Conservation (phyloP, 2,329 filamentous ascomycete species). For the Ustilaginoidea virens region DNA sequence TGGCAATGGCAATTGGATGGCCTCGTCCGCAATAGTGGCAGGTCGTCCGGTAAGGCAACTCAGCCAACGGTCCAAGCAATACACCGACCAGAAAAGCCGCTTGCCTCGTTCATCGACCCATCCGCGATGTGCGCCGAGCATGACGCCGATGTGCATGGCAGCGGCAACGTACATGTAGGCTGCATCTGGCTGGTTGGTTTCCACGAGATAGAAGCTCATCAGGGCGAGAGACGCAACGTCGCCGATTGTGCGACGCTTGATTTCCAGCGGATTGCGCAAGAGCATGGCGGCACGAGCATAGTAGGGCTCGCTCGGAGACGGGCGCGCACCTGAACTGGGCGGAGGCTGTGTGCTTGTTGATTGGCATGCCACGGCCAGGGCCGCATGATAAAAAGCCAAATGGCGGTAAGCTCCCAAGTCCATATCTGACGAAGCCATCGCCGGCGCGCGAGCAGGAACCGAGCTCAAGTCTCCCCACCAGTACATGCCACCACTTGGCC, state of each 20-base stretch:
- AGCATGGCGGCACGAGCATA: slow-evolving; percentile 27
- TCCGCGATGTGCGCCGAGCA: slow-evolving; percentile 31
- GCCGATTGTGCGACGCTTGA: slow-evolving; percentile 21
- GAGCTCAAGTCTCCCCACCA: slow-evolving; percentile 29
- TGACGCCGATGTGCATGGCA: slow-evolving; percentile 31
- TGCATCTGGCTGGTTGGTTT: slow-evolving; percentile 31
- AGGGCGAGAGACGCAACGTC: slow-evolving; percentile 29
- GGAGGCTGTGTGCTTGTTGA: slow-evolving; percentile 4
- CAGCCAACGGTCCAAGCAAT: slow-evolving; percentile 32
- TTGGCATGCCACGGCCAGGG: slow-evolving; percentile 23
- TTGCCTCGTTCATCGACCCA: slow-evolving; percentile 27
- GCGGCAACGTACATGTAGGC: slow-evolving; percentile 31
- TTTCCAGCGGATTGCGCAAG: slow-evolving; percentile 31
- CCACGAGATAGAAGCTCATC: slow-evolving; percentile 32
- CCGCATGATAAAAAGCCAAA: slow-evolving; percentile 29
- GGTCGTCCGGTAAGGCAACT: slow-evolving; percentile 34
- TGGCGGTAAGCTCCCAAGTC: slow-evolving; percentile 17
- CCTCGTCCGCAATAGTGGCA: slow-evolving; percentile 29
- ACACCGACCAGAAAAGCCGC: slow-evolving; percentile 36
- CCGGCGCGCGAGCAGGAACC: slow-evolving; percentile 12
- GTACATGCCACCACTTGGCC: slow-evolving; percentile 29
- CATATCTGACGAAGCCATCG: slow-evolving; percentile 8
- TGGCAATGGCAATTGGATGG: slow-evolving; percentile 27
- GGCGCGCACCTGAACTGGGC: slow-evolving; percentile 13
- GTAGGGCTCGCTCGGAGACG: slow-evolving; percentile 24